Percentiles rank a stretch among this genome's conserved stretches.
phyloP scores from a whole-genome alignment of 129 eudicot genomes.

The Flaveria brownii region DNA sequence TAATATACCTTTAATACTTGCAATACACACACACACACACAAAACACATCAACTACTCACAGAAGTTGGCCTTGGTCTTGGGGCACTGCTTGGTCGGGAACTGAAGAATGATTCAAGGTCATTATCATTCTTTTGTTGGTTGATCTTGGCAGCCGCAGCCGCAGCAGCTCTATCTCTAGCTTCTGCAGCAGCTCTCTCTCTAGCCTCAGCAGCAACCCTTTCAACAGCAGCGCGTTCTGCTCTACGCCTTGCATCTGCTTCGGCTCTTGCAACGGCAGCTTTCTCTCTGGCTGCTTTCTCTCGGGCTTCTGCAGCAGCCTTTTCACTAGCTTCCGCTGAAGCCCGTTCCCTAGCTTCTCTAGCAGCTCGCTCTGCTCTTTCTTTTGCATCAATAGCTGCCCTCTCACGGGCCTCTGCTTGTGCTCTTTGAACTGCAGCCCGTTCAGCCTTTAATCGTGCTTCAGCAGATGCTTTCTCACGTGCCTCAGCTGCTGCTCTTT shows the following conservation, averaged over 20 bases:
- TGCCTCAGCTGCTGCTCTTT: conserved; percentile 70
- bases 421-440: conserved; percentile 89
- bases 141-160: conserved; percentile 62
- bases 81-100: conserved; percentile 89
- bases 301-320: conserved; percentile 58
- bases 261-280: conserved; percentile 72
- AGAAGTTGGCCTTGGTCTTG: conserved; percentile 73
- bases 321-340: conserved; percentile 51
- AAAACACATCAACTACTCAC: conserved; percentile 47
- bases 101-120: conserved; percentile 89
- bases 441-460: conserved; percentile 71
- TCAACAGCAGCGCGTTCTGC: conserved; percentile 80
- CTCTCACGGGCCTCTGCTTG: conserved; percentile 99
- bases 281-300: conserved; percentile 64
- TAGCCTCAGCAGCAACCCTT: conserved; percentile 76
- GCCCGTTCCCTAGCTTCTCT: conserved; percentile 86
- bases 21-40: conserved; percentile 1
- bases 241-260: conserved; percentile 74
- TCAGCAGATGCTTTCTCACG: conserved; percentile 75
- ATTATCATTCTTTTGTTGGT: conserved; percentile 84
- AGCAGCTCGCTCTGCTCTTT: conserved; percentile 90
- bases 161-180: conserved; percentile 74
- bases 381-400: conserved; percentile 88
- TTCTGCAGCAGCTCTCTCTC: conserved; percentile 79
- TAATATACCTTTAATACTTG: neutral